Evolutionary conservation across 2,329 filamentous ascomycete genomes (phyloP).

Genomic region (Trichoderma brevicompactum): DNA sequence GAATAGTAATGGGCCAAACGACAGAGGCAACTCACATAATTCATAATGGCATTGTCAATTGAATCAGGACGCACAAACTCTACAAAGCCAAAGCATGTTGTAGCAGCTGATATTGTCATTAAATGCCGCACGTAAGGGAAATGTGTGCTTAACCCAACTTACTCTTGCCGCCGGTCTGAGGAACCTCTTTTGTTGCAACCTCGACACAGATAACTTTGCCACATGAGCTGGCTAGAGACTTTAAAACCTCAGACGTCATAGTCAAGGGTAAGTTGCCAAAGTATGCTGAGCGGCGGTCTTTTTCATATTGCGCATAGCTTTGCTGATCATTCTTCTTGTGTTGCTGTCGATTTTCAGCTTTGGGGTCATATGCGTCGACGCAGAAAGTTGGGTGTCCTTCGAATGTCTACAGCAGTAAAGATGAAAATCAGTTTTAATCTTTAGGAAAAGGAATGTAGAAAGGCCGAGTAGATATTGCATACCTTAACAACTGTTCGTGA

Average conservation of each 20-base stretch:
- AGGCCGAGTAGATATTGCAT: background rate
- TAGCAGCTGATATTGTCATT: conserved; percentile 27
- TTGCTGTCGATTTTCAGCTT: conserved; percentile 28
- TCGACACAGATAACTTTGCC: conserved; percentile 44
- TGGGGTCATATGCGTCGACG: conserved; percentile 38
- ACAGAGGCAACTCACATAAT: conserved; percentile 42
- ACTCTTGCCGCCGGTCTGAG: conserved; percentile 31
- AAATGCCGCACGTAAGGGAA: background rate
- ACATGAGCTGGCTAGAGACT: conserved; percentile 43
- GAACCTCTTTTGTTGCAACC: conserved; percentile 35
- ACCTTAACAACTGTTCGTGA: conserved; percentile 50
- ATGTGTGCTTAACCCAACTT: background rate
- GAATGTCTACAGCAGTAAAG: conserved; percentile 35
- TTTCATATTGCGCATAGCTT: conserved; percentile 43
- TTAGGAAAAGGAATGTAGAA: too few species aligned
- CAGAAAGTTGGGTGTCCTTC: conserved; percentile 34
- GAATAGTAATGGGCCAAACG: background rate
- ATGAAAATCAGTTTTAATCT: background rate
- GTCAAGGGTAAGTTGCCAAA: conserved; percentile 51
- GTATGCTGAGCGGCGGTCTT: conserved; percentile 53
- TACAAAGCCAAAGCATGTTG: conserved; percentile 44
- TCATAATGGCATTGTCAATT: conserved; percentile 44
- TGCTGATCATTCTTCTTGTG: conserved; percentile 27
- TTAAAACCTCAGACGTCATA: conserved; percentile 44
- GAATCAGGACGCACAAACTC: conserved; percentile 46